phyloP scores from a whole-genome alignment of 352 stramenopile genomes.

The Globisporangium polare region DNA sequence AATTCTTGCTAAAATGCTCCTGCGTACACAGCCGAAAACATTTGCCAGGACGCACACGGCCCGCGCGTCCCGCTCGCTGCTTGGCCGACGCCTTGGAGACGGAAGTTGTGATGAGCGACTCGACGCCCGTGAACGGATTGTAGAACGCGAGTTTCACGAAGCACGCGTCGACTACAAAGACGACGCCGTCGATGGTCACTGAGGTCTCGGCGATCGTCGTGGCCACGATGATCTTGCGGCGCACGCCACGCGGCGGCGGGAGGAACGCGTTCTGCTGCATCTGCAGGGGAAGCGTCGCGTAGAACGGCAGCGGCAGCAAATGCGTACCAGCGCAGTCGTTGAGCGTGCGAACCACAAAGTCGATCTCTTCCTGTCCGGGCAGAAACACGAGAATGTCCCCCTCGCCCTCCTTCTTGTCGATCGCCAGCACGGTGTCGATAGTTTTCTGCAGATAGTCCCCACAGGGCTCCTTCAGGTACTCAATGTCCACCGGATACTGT shows the following conservation, averaged over 20 bases:
- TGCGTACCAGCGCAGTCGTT: conserved; percentile 44
- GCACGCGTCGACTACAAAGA: conserved; percentile 74
- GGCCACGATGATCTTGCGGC: conserved; percentile 81
- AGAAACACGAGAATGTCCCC: conserved; percentile 97
- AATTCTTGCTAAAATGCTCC: conserved; percentile 36
- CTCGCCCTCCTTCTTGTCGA: conserved; percentile 61
- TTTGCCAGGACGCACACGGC: conserved; percentile 79
- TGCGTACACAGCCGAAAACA: conserved; percentile 76
- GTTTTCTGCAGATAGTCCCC: conserved; percentile 67
- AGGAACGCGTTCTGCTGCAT: conserved; percentile 94
- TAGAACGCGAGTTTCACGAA: conserved; percentile 85
- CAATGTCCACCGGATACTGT: conserved; percentile 90
- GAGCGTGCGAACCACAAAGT: conserved; percentile 79
- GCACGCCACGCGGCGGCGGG: conserved; percentile 45
- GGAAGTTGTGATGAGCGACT: conserved; percentile 89
- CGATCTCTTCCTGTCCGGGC: conserved; percentile 92
- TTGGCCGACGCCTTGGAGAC: conserved; percentile 96
- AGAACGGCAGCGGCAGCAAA: conserved; percentile 78
- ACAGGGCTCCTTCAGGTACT: conserved; percentile 80
- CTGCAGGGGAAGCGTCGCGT: conserved; percentile 89
- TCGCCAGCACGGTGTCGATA: conserved; percentile 66
- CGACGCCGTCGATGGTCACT: conserved; percentile 97
- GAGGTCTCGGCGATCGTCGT: conserved; percentile 96
- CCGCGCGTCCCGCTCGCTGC: conserved; percentile 94
- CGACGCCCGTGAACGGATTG: conserved; percentile 76